Conservation (phyloP, 2,329 filamentous ascomycete species). For the Aspergillus pseudotamarii region DNA sequence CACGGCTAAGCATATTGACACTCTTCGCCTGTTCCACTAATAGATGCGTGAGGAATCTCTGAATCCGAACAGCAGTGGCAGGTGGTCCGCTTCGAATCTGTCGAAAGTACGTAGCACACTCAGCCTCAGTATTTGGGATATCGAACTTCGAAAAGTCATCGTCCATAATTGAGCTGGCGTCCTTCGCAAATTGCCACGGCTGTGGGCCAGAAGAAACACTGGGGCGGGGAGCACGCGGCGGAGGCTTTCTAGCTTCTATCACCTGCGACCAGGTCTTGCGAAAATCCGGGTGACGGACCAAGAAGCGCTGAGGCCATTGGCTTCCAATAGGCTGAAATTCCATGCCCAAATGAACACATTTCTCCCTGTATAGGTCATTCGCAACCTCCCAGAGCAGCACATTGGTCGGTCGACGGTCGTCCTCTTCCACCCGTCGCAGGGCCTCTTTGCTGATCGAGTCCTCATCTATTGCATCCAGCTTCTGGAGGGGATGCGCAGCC, state of each 20-base stretch:
- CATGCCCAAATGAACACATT: neutral
- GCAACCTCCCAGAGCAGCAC: neutral
- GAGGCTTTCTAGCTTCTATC: neutral
- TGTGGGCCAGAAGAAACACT: neutral
- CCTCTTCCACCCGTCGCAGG: neutral
- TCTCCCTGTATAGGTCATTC: neutral
- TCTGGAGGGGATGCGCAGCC: neutral
- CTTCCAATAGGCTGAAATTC: neutral
- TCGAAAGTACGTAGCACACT: neutral
- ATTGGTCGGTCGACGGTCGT: neutral
- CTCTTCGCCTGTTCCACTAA: neutral
- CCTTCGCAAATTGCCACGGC: neutral
- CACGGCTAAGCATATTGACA: neutral
- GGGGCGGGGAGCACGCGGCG: neutral
- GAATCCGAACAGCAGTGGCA: neutral
- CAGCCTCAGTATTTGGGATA: neutral
- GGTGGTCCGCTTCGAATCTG: neutral
- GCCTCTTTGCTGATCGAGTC: neutral
- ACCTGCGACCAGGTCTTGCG: neutral
- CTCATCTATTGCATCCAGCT: neutral
- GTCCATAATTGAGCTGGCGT: neutral
- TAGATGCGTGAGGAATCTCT: neutral
- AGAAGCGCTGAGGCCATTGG: neutral
- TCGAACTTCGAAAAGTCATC: neutral
- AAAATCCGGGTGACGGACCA: neutral